Evolutionary conservation across 345 rosid species (phyloP), one percentile per base, ranked within the genome.

Genomic region (Melaleuca alternifolia): DNA sequence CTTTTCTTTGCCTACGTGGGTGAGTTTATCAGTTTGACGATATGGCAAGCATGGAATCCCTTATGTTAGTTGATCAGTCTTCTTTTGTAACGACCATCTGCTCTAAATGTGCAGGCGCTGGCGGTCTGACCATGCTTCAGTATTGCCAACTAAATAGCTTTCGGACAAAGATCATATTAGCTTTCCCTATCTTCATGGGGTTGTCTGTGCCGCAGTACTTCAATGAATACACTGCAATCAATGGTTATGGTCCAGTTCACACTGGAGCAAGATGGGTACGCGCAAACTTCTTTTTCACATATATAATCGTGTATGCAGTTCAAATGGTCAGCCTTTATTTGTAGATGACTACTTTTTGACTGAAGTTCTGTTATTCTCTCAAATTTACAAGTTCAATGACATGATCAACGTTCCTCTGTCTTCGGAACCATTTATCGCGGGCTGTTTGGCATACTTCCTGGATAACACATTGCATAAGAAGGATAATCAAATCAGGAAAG

Each of bases 1-100:
- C 90, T 96, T 77, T 97, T 97, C 94, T 97, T 96, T 85, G 99
- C 95, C 5, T 97, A 96, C 59, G 99, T 96, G 13, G 99, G 99
- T 96, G 92, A 61, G 97, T 91, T 50, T 79, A 15, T 81, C 79
- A 37, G 26, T 54, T 86, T 57, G 53, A 33, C 46, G 21, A 33
- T 16, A 33, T 65, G 79, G 46, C 77, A 9, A 65, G 77, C 77
- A 33, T 83, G 33, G 41, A 76, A 87, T 46, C 81, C 20, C 14
- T 33, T 9, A 75, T 46, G 54, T 82, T 50, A 33, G 11, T 37
- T 30, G 85, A 14, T 52, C 13, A 50, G 56, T 50, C 23, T 20
- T 83, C 46, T 82, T 52, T 20, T 56, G 84, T 61, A 9, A 50
- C 20, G 24, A 82, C 51, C 85, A 51, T 86, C 23, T 11, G 82